Base-by-base conservation (phyloP, 2,329 filamentous ascomycete species). In the Acrocalymma vagum region DNA sequence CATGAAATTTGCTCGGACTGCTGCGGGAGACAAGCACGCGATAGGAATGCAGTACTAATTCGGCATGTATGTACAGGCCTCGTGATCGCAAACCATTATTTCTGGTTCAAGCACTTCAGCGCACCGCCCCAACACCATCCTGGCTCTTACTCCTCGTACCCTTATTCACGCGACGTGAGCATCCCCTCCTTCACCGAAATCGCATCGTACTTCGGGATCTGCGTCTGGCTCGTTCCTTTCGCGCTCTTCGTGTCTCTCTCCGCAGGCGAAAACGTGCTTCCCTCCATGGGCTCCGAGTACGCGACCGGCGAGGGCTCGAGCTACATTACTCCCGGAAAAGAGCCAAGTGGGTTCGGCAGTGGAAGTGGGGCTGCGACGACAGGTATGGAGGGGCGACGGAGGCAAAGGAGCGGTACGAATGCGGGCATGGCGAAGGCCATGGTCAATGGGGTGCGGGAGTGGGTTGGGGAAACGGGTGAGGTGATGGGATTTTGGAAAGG, bases 201-300 rank as follows among this genome's bases (percentile, higher is more conserved):
- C 29, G 91, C 94, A 0, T 93, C 90, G 0, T 99, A 94, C 72
- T 99, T 99, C 64, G 94, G 94, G 0, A 77, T 99, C 2, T 96
- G 92, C 60, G 92, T 99, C 0, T 99, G 94, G 94, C 79, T 99
- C 1, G 89, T 97, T 1, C 94, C 94, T 0, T 99, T 99, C 65
- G 85, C 92, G 11, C 79, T 99, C 10, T 99, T 99, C 64, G 93
- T 99, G 34, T 95, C 89, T 60, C 73, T 99, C 27, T 95, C 90
- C 13, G 94, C 94, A 0, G 90, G 91, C 38, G 94, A 99, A 65
- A 97, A 97, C 64, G 90, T 97, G 3, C 74, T 99, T 35, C 94
- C 94, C 0, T 95, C 86, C 6, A 96, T 96, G 81, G 90, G 90
- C 9, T 90, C 83, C 31, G 87, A 91, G 51, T 85, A 84, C 63